Evolutionary conservation across 176 grass and related monocot species (phyloP).

Genomic region (Hyparrhenia diplandra): DNA sequence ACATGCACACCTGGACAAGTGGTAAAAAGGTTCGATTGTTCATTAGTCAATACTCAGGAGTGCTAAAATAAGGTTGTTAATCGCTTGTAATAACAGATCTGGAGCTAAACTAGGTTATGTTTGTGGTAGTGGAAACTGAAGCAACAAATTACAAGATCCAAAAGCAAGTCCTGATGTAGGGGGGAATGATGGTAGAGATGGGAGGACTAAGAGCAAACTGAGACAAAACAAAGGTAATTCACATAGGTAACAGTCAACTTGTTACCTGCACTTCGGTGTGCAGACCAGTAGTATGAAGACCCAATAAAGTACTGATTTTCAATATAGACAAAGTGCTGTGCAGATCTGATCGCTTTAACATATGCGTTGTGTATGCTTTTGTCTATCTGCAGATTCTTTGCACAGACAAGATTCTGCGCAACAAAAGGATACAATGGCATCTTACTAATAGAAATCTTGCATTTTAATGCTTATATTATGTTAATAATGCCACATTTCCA

Average conservation of each 20-base stretch:
- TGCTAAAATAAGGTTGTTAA: background rate
- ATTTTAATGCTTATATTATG: background rate
- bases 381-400: conserved; percentile 91
- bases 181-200: background rate
- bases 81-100: background rate
- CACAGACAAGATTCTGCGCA: conserved; percentile 79
- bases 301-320: conserved; percentile 99
- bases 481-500: background rate
- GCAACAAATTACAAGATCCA: background rate
- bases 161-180: conserved; percentile 3
- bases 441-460: background rate
- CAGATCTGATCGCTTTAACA: conserved; percentile 84
- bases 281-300: conserved; percentile 83
- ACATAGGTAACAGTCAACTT: background rate
- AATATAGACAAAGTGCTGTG: conserved; percentile 88
- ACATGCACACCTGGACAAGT: background rate
- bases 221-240: background rate
- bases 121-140: background rate
- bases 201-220: background rate
- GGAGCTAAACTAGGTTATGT: background rate
- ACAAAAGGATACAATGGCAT: conserved; percentile 25
- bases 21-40: background rate
- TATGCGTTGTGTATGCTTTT: conserved; percentile 94
- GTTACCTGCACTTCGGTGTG: conserved; percentile 80
- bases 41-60: background rate